Percentiles rank a stretch among this genome's conserved stretches.
phyloP scores from a whole-genome alignment of 495 filamentous ascomycete genomes.

The Xeromyces bisporus region DNA sequence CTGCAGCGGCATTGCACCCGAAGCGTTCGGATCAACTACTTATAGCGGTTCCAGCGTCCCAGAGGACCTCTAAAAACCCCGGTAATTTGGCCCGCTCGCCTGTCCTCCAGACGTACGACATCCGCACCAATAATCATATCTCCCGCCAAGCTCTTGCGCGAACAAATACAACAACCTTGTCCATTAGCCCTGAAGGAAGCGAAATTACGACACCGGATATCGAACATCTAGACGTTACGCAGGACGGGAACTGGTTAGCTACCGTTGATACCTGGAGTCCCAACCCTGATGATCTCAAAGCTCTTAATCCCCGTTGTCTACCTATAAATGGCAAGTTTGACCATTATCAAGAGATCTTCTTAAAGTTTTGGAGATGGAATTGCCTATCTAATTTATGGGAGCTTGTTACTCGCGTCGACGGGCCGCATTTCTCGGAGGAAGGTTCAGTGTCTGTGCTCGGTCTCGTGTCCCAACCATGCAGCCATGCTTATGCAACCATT shows the following conservation, averaged over 20 bases:
- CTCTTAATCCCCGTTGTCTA: conserved; percentile 26
- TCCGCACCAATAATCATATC: conserved; percentile 51
- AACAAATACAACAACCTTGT: conserved; percentile 69
- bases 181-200: conserved; percentile 49
- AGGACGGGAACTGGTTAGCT: conserved; percentile 78
- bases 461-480: conserved; percentile 47
- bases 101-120: conserved; percentile 70
- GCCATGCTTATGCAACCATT: conserved; percentile 60
- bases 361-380: conserved; percentile 84
- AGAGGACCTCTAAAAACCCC: conserved; percentile 16
- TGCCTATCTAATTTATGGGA: conserved; percentile 45
- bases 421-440: conserved; percentile 47
- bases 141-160: conserved; percentile 74
- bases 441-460: conserved; percentile 46
- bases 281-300: conserved; percentile 41
- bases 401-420: conserved; percentile 63
- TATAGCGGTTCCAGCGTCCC: conserved; percentile 38
- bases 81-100: conserved; percentile 22
- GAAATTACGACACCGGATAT: conserved; percentile 58
- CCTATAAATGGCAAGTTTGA: conserved; percentile 25
- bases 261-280: conserved; percentile 84
- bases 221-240: conserved; percentile 49
- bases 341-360: conserved; percentile 45
- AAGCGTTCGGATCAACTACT: conserved; percentile 39
- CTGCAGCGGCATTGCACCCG: conserved; percentile 36